phyloP scores from a whole-genome alignment of 148 eudicot genomes.

The Rhododendron williamsianum region DNA sequence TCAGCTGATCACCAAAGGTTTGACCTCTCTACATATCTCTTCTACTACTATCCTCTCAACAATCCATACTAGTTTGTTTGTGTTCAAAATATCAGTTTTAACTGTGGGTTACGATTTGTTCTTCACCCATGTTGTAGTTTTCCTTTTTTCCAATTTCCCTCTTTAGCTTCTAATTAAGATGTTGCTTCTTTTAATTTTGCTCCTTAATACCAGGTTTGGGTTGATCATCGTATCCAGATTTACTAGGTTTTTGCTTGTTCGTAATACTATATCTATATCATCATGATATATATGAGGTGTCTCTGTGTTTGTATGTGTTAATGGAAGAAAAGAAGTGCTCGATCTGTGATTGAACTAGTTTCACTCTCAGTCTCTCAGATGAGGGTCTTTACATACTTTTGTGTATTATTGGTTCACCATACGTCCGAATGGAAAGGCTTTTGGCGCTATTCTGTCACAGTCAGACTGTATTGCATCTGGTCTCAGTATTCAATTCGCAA shows the following conservation, averaged over 20 bases:
- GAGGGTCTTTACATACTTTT: not conserved
- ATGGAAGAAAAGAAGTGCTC: not conserved
- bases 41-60: not conserved
- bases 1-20: constrained; percentile 11
- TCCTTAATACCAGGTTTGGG: not conserved
- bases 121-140: not conserved
- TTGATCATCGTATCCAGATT: not conserved
- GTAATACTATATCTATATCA: not conserved
- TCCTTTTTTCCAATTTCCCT: not conserved
- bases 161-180: not conserved
- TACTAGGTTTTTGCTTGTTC: not conserved
- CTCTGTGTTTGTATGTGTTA: not conserved
- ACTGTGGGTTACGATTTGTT: not conserved
- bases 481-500: not conserved
- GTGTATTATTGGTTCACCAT: not conserved
- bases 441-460: not conserved
- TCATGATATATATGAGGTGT: not conserved
- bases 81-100: not conserved
- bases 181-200: not conserved
- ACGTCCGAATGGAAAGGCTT: not conserved
- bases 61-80: not conserved
- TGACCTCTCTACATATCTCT: not conserved
- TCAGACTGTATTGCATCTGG: not conserved
- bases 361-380: not conserved
- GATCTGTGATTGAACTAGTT: not conserved